Evolutionary conservation across 805 yeast species (phyloP), one percentile per base, ranked within the genome.

Genomic region (Sungouiozyma ichnusensis): DNA sequence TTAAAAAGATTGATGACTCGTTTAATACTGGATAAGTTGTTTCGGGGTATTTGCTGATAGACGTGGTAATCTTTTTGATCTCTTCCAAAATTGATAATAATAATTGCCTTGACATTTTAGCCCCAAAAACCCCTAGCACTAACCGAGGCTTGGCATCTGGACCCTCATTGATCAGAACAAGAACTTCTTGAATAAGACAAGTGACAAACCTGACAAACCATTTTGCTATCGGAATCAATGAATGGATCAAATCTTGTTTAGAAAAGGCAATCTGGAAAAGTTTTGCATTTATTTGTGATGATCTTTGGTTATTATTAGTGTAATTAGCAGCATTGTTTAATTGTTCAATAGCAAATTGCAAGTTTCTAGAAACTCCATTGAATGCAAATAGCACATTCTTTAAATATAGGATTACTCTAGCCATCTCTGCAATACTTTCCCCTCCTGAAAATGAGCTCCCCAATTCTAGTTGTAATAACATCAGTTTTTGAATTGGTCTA

Each of bases 191-290:
- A 42, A 79, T 75, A 34, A 85, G 57, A 47, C 75, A 77, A 1
- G 81, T 76, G 42, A 85, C 68, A 46, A 85, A 75, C 56, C 87
- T 96, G 27, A 85, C 73, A 49, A 85, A 73, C 96, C 97, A 90
- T 52, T 85, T 76, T 7, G 83, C 76, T 33, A 82, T 75, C 0
- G 97, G 97, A n/a, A 85, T 61, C 9, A 79, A 66, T 15, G 77
- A 69, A 50, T 79, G 66, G 3, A 82, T 69, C 46, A 77, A 69
- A 50, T 81, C 87, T 32, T 79, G 80, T 49, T 86, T 67, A 8
- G 71, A 65, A 17, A 73, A 66, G 1, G 78, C 69, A 41, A 77
- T 81, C 45, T 68, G 73, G 37, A 73, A 55, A 29, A 54, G 49
- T 38, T 54, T 74, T 47, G 52, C 67, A 33, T 73, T 74, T 24